phyloP scores from a whole-genome alignment of 306 rosid species.

The Sicyos baderoa region DNA sequence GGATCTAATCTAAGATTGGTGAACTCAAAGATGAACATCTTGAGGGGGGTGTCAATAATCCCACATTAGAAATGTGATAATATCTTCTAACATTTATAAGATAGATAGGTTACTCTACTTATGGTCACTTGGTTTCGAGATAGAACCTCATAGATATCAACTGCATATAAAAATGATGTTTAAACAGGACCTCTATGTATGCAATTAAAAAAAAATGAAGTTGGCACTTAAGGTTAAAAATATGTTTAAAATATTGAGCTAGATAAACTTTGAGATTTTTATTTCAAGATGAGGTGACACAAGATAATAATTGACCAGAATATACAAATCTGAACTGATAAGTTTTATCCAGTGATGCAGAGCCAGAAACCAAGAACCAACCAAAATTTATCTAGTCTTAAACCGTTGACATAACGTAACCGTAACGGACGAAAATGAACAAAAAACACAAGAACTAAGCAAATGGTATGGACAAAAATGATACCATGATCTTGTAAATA shows the following conservation, averaged over 20 bases:
- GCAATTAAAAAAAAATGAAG: background rate
- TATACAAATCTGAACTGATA: conserved; percentile 2
- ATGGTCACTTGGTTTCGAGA: too few species aligned
- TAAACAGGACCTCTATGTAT: conserved; percentile 9
- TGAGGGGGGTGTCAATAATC: too few species aligned
- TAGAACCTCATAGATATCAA: too few species aligned
- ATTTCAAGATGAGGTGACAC: background rate
- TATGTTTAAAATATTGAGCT: background rate
- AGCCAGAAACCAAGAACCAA: conserved; percentile 5
- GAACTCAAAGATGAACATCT: too few species aligned
- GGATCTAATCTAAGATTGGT: too few species aligned
- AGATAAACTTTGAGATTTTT: background rate
- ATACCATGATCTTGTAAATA: conserved; percentile 9
- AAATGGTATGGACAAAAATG: conserved; percentile 14
- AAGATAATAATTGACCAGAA: background rate
- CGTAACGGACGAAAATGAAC: background rate
- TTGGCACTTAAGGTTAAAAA: background rate
- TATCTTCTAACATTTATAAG: too few species aligned
- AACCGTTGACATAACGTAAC: background rate
- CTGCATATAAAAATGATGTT: background rate
- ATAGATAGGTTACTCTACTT: too few species aligned
- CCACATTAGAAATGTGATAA: too few species aligned
- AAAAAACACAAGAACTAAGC: conserved; percentile 9
- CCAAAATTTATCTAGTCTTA: background rate
- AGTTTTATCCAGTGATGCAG: background rate